phyloP scores from a whole-genome alignment of 2,329 filamentous ascomycete species.

The Botrytis deweyae region DNA sequence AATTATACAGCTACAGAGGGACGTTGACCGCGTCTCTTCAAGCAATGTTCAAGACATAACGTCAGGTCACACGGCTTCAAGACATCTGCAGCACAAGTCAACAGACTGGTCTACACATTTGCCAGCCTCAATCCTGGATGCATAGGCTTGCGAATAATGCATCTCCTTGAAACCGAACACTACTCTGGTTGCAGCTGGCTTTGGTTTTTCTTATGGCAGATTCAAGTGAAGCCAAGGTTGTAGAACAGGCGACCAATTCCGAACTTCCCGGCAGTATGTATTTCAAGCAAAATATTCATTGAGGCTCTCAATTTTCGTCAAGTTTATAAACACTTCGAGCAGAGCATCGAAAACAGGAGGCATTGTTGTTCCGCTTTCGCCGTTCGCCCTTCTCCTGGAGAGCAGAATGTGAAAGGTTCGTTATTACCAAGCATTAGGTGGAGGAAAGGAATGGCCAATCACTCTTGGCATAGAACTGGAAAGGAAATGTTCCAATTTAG shows the following conservation, averaged over 20 bases:
- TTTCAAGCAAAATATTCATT: background rate
- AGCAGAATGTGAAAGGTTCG: background rate
- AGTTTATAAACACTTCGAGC: background rate
- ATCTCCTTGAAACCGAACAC: background rate
- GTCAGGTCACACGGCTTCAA: background rate
- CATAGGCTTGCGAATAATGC: background rate
- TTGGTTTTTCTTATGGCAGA: background rate
- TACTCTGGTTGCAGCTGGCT: background rate
- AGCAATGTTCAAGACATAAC: background rate
- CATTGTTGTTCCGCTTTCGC: background rate
- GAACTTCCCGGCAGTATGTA: background rate
- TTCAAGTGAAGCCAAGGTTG: background rate
- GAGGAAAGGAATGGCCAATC: background rate
- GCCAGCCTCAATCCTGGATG: background rate
- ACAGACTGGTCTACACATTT: background rate
- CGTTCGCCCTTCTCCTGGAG: background rate
- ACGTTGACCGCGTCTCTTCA: background rate
- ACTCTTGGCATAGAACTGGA: background rate
- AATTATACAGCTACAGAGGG: background rate
- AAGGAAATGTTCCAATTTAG: background rate
- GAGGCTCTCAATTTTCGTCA: background rate
- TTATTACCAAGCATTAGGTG: background rate
- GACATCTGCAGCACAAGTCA: background rate
- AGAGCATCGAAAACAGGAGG: background rate
- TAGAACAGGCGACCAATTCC: background rate